A percentile compares a stretch with the other conserved stretches of the same genome.
Evolutionary conservation across 768 basidiomycete genomes (phyloP).

Genomic region (Lentinula aciculospora): DNA sequence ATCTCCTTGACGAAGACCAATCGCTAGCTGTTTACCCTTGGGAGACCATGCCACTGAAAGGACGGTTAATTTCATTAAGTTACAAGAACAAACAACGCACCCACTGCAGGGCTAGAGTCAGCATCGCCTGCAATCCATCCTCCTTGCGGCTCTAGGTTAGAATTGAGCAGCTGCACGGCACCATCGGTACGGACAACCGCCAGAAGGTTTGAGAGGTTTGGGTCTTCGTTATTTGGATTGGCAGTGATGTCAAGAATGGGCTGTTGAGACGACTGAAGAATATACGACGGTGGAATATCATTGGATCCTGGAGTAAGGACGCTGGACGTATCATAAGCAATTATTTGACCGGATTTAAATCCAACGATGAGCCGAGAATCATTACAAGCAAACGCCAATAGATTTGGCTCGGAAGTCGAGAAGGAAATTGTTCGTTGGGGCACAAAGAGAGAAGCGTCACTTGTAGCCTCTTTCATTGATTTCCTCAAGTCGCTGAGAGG

Average conservation of each 20-base stretch:
- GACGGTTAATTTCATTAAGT: conserved; percentile 5
- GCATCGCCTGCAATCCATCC: conserved; percentile 47
- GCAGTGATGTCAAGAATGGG: conserved; percentile 50
- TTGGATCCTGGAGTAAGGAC: conserved; percentile 42
- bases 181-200: conserved; percentile 47
- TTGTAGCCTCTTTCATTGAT: conserved; percentile 39
- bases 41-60: conserved; percentile 78
- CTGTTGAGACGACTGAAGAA: conserved; percentile 37
- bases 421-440: conserved; percentile 48
- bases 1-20: conserved; percentile 66
- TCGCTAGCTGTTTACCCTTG: conserved; percentile 79
- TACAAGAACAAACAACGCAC: conserved; percentile 33
- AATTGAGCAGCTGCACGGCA: conserved; percentile 57
- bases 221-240: conserved; percentile 53
- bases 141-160: conserved; percentile 46
- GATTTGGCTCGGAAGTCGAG: conserved; percentile 39
- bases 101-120: conserved; percentile 49
- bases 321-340: conserved; percentile 51
- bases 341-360: conserved; percentile 51
- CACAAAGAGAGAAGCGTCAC: conserved; percentile 35
- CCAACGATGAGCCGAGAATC: conserved; percentile 59
- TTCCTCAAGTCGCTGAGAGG: conserved; percentile 56
- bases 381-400: conserved; percentile 50
- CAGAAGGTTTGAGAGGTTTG: conserved; percentile 47
- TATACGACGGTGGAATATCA: conserved; percentile 41